Evolutionary conservation across 129 eudicot genomes (phyloP), one percentile per base, ranked within the genome.

Genomic region (Solidago caesia): DNA sequence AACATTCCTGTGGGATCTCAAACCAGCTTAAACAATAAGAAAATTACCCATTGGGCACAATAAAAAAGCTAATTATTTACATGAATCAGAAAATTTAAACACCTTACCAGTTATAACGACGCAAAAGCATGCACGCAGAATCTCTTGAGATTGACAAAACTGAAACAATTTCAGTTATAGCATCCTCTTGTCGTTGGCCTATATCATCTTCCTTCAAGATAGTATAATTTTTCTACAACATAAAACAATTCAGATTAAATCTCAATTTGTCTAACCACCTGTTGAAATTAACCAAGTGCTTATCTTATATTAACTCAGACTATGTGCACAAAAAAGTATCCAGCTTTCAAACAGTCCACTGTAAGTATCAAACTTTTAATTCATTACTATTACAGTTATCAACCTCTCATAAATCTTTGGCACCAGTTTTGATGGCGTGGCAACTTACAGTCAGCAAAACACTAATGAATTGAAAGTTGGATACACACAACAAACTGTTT

Each of bases 181-280:
- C 91, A 33, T 95, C 96, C 74, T 80, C 94, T 68, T 95, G 97
- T 25, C 90, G 96, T 71, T 77, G 92, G 5, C 44, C 78, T 80
- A 95, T 95, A 79, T 95, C 99, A 33, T 81, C 92, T 79, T 95
- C 99, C 58, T 72, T 85, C 83, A 95, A 85, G 45, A 89, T 67
- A 14, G 89, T 88, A 61, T 78, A 95, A 80, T 70, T 87, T 77
- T 82, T 87, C 98, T 93, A 14, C 7, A 62, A 11, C 79, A 72
- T 8, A 65, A 21, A 39, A 64, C 66, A 77, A 15, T 11, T 39
- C 29, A 77, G 9, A 1, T 10, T 12, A 71, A 16, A 53, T 8
- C 5, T 7, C 14, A 56, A 39, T 11, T 55, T 4, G 26, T 33
- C 64, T 12, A 71, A 53, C 44, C 16, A 26, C 48, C 58, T 33